Evolutionary conservation across 331 rosid species (phyloP).

Genomic region (Prunus yedoensis): DNA sequence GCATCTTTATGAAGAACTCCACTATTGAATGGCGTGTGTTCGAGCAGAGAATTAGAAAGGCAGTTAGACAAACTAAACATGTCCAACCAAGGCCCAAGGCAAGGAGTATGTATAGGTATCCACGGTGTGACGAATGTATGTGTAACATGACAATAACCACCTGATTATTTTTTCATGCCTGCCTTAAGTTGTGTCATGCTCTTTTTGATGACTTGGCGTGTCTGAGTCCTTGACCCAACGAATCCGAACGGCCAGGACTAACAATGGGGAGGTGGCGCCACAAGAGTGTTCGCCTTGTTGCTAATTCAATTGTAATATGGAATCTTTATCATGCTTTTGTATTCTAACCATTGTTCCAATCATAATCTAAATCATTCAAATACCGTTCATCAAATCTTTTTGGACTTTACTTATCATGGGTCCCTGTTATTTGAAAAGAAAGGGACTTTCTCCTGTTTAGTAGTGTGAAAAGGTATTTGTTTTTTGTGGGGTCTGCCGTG

Average conservation of each 20-base stretch:
- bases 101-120: constrained; percentile 89
- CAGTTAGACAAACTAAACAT: constrained; percentile 95
- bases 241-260: background rate
- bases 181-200: constrained; percentile 5
- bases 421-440: too few relatives aligned
- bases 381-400: background rate
- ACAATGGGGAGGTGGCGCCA: background rate
- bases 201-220: background rate
- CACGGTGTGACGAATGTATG: constrained; percentile 93
- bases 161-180: constrained; percentile 33
- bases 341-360: constrained; percentile 6
- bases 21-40: constrained; percentile 95
- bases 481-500: too few relatives aligned
- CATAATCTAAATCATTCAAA: background rate
- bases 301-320: background rate
- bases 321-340: constrained; percentile 19
- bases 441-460: too few relatives aligned
- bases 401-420: too few relatives aligned
- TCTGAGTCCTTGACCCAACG: background rate
- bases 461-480: too few relatives aligned
- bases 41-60: constrained; percentile 92
- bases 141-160: constrained; percentile 40
- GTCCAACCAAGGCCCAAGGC: constrained; percentile 83
- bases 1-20: constrained; percentile 67
- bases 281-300: too few relatives aligned